Conservation (phyloP, 345 rosid genomes). For the Viola odorata region DNA sequence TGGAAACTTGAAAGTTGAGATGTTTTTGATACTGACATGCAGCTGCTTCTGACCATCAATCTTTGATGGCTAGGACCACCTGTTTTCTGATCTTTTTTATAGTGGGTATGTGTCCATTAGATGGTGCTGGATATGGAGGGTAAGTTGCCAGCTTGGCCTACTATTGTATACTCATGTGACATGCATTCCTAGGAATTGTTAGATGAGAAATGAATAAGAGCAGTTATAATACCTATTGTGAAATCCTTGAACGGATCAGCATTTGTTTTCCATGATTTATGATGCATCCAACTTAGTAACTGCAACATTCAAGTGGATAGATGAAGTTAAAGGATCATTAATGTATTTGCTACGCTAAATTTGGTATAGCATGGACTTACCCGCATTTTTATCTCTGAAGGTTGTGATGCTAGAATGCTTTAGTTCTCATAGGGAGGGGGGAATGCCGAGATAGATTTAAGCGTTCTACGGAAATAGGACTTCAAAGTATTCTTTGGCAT, state of each 20-base stretch:
- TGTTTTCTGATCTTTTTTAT: not conserved
- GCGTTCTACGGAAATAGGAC: constrained; percentile 18
- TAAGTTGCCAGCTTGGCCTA: not conserved
- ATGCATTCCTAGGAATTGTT: constrained; percentile 6
- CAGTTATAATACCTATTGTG: constrained; percentile 44
- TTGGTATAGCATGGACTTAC: constrained; percentile 35
- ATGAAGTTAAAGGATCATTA: constrained; percentile 24
- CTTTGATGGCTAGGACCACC: constrained; percentile 6
- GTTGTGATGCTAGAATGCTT: constrained; percentile 27
- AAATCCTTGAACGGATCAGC: constrained; percentile 56
- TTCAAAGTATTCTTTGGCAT: constrained; percentile 28
- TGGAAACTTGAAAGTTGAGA: constrained; percentile 11
- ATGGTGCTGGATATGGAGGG: not conserved
- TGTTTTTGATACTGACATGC: constrained; percentile 3
- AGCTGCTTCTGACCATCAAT: constrained; percentile 1
- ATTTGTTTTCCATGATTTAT: constrained; percentile 41
- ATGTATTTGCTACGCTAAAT: constrained; percentile 10
- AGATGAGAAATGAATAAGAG: constrained; percentile 16
- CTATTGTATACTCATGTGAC: not conserved
- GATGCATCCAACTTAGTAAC: constrained; percentile 81
- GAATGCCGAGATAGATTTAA: constrained; percentile 21
- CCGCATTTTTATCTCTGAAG: constrained; percentile 51
- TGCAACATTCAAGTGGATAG: constrained; percentile 42
- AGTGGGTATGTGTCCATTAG: not conserved
- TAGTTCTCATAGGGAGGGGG: constrained; percentile 27